Evolutionary conservation across 192 early-diverging fungal genomes (phyloP).

Genomic region (Glomus cerebriforme): DNA sequence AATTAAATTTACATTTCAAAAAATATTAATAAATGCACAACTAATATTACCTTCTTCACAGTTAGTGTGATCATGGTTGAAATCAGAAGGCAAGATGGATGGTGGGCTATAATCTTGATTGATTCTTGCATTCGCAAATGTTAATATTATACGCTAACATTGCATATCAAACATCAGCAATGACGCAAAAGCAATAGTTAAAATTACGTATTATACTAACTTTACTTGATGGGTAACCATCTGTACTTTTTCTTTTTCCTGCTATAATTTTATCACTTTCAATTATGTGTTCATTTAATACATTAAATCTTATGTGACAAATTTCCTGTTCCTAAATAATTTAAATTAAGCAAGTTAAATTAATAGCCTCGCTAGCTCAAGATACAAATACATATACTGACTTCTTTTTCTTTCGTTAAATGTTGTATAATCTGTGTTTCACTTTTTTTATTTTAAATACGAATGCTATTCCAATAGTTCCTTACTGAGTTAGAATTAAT

Average conservation of each 20-base stretch:
- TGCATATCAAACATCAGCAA: too few species aligned
- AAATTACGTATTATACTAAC: too few species aligned
- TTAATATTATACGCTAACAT: too few species aligned
- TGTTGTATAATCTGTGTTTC: constrained; percentile 5
- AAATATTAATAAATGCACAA: too few species aligned
- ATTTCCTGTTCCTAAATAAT: constrained; percentile 27
- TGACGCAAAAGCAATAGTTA: too few species aligned
- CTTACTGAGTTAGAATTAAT: constrained; percentile 16
- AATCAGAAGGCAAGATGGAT: too few species aligned
- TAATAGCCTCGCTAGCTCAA: constrained; percentile 20
- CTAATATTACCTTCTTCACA: neutral
- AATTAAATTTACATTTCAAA: too few species aligned
- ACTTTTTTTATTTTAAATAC: constrained; percentile 13
- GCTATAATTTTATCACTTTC: constrained; percentile 8
- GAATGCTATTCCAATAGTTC: constrained; percentile 12
- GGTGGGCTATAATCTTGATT: too few species aligned
- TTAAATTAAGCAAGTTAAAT: constrained; percentile 21
- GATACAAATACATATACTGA: constrained; percentile 14
- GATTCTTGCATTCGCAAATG: too few species aligned
- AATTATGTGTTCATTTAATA: constrained; percentile 28
- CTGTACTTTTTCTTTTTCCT: neutral
- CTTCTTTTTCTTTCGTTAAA: constrained; percentile 28
- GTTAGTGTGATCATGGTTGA: neutral
- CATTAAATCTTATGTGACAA: constrained; percentile 30
- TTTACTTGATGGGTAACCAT: too few species aligned